Evolutionary conservation across 257 asterid species (phyloP).

Genomic region (Solanum tacnaense): DNA sequence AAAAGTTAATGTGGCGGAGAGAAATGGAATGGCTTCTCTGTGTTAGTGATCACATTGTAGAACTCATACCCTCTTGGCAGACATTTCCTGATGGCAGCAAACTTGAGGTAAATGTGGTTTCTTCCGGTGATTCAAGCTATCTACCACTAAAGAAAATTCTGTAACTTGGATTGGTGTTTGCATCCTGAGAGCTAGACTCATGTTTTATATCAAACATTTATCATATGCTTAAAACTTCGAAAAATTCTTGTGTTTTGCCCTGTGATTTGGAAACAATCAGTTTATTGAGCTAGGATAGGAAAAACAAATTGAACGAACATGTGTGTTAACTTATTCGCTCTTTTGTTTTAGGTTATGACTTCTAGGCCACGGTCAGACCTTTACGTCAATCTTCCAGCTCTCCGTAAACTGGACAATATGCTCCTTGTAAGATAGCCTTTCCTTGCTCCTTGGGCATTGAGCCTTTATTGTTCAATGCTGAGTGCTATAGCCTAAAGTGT

Average conservation of each 20-base stretch:
- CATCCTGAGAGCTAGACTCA: neutral
- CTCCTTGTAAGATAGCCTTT: slow-evolving; percentile 42
- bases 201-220: neutral
- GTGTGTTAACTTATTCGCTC: neutral
- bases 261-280: neutral
- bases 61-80: slow-evolving; percentile 64
- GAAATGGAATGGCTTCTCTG: slow-evolving; percentile 80
- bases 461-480: neutral
- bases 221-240: neutral
- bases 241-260: neutral
- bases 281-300: neutral
- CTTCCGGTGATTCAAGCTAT: neutral
- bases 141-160: neutral
- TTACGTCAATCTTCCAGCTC: slow-evolving; percentile 69
- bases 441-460: neutral
- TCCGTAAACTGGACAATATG: slow-evolving; percentile 77
- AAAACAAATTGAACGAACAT: neutral
- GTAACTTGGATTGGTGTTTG: neutral
- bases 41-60: slow-evolving; percentile 77
- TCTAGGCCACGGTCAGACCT: slow-evolving; percentile 65
- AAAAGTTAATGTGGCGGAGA: slow-evolving; percentile 70
- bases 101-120: slow-evolving; percentile 45
- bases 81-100: slow-evolving; percentile 74
- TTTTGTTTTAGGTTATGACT: slow-evolving; percentile 52
- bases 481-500: neutral